Base-by-base conservation (phyloP, 768 basidiomycete species). In the Boletus bicolor region DNA sequence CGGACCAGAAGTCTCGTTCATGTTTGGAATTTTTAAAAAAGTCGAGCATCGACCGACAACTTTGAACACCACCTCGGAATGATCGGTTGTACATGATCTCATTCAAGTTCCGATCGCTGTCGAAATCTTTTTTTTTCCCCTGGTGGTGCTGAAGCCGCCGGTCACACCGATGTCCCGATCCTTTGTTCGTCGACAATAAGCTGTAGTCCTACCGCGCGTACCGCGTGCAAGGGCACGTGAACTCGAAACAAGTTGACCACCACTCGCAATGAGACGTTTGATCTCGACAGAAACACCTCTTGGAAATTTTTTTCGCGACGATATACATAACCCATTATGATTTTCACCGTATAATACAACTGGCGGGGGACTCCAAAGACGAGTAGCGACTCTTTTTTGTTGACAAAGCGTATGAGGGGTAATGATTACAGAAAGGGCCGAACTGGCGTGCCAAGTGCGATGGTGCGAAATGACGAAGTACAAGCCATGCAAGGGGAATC, bases 271-370 rank as follows among this genome's bases (percentile, higher is more conserved):
- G 41, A n/a, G 21, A 24, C 10, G 49, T 44, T 41, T 44, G 55
- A 53, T 35, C 50, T 50, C 19, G 47, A 51, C 49, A 44, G 60
- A 37, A 15, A 43, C 26, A 15, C 21, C 11, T 36, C 34, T 5
- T 17, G 14, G 1, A 19, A 19, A 19, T 19, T 19, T 19, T 19
- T 19, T 19, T 19, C 1, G 19, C 44, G 5, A n/a, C 10, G 11
- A 39, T 11, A 19, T 42, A 44, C 48, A 53, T 50, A 56, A 19
- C n/a, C 50, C 43, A 68, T 66, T 68, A 66, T 56, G 48, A 51
- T 45, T 41, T 55, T 47, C 47, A 53, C 37, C 11, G 49, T 66
- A 65, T 52, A 21, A 34, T 68, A 68, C 67, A 60, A 57, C 51
- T 56, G 62, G 46, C 56, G 6, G 44, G 42, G 6, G n/a, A 41